Evolutionary conservation across 768 basidiomycete genomes (phyloP).

Genomic region (Tylopilus plumbeoviolaceoides): DNA sequence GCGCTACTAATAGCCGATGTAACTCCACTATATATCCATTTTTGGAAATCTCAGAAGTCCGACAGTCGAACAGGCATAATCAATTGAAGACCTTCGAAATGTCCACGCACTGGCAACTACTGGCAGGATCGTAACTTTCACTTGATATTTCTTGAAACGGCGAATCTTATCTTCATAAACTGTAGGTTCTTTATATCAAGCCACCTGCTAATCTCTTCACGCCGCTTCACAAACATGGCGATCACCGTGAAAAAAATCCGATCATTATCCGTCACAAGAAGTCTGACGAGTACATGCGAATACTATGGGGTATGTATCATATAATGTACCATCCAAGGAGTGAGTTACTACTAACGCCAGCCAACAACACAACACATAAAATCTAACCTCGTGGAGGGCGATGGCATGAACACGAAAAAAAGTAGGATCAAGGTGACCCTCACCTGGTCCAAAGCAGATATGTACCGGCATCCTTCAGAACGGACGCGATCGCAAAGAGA

Average conservation of each 20-base stretch:
- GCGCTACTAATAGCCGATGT: no score
- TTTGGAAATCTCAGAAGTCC: not conserved
- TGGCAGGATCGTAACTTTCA: no score
- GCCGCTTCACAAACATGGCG: no score
- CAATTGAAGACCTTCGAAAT: no score
- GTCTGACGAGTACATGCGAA: not conserved
- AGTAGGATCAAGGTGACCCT: not conserved
- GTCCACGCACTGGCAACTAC: no score
- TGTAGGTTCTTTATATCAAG: no score
- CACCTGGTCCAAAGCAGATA: not conserved
- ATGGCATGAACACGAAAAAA: constrained; percentile 8
- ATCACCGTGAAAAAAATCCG: not conserved
- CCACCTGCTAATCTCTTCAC: no score
- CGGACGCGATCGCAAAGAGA: no score
- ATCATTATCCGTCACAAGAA: not conserved
- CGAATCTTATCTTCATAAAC: no score
- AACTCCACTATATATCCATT: not conserved
- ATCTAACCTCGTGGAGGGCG: not conserved
- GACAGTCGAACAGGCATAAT: no score
- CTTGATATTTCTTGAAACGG: no score
- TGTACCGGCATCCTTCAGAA: not conserved
- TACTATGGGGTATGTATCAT: not conserved
- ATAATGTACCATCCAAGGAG: not conserved
- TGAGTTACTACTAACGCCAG: not conserved
- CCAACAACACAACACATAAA: not conserved